Percentiles rank a stretch among this genome's conserved stretches.
These are phyloP conservation scores for Talaromyces sp. DNA, from an alignment of 2,329 filamentous ascomycete species.

Conservation along the genomic window DNA sequence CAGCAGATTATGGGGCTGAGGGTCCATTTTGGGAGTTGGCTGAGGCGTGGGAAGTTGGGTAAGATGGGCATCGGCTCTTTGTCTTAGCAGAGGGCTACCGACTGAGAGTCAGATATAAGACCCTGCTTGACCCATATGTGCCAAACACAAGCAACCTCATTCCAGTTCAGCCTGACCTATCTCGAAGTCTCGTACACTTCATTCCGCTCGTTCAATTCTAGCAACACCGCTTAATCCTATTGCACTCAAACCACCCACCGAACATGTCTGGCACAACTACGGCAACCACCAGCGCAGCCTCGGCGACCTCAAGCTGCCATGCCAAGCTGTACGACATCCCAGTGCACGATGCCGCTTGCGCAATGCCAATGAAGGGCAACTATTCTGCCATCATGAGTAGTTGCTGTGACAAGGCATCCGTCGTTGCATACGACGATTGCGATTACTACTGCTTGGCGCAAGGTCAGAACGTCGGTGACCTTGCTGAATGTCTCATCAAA, in stretches of 20 bases:
- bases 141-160: conserved; percentile 6
- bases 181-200: not conserved
- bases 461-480: conserved; percentile 19
- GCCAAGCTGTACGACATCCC: conserved; percentile 27
- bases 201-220: not conserved
- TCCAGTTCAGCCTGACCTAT: conserved; percentile 3
- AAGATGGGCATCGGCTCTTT: no score
- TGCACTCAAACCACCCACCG: not conserved
- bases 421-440: conserved; percentile 25
- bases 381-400: conserved; percentile 25
- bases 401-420: conserved; percentile 22
- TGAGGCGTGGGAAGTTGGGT: no score
- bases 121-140: not conserved
- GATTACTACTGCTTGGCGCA: conserved; percentile 29
- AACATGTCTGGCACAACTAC: conserved; percentile 13
- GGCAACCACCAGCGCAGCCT: conserved; percentile 16
- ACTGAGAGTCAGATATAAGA: not conserved
- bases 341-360: conserved; percentile 27
- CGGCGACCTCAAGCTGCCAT: conserved; percentile 23
- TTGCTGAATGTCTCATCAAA: conserved; percentile 26
- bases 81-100: no score
- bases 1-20: not conserved
- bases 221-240: not conserved
- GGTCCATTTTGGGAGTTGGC: not conserved
- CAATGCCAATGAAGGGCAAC: conserved; percentile 24